These are phyloP conservation scores for Didymella pinodella DNA, from an alignment of 2,329 filamentous ascomycete species.

Conservation along the genomic window DNA sequence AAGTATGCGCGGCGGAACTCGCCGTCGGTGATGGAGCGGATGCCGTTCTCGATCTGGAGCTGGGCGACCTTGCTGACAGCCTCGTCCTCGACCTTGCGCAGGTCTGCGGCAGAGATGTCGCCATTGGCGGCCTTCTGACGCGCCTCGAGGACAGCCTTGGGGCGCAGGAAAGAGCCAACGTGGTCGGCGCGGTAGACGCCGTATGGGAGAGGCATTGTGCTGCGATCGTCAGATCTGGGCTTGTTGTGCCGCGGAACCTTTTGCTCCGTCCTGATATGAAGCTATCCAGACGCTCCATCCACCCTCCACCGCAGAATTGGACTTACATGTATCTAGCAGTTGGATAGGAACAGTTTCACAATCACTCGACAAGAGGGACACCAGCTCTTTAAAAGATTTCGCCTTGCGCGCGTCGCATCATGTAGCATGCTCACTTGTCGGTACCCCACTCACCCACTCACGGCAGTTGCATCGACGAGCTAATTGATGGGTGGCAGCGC, in stretches of 20 bases:
- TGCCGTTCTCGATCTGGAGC: slow-evolving; percentile 59
- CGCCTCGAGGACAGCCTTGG: slow-evolving; percentile 59
- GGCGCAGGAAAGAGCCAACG: slow-evolving; percentile 64
- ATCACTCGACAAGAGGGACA: not conserved
- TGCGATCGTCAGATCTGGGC: slow-evolving; percentile 2
- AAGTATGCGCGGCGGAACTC: slow-evolving; percentile 66
- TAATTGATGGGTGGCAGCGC: slow-evolving; percentile 6
- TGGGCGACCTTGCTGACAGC: slow-evolving; percentile 59
- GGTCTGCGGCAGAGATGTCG: slow-evolving; percentile 53
- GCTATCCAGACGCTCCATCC: not conserved
- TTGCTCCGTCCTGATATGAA: not conserved
- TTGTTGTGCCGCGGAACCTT: not conserved
- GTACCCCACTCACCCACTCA: slow-evolving; percentile 42
- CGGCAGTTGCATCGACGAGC: slow-evolving; percentile 44
- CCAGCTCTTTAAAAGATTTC: slow-evolving; percentile 10
- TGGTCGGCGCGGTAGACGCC: slow-evolving; percentile 61
- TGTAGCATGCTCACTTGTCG: slow-evolving; percentile 16
- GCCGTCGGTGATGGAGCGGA: slow-evolving; percentile 63
- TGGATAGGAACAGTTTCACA: not conserved
- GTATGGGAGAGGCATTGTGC: slow-evolving; percentile 49
- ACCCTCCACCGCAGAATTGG: not conserved
- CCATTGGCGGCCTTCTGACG: slow-evolving; percentile 58
- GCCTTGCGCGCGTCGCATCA: slow-evolving; percentile 10
- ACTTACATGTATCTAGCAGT: not conserved
- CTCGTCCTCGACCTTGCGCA: slow-evolving; percentile 62